Conservation (phyloP, 805 yeast species). For the Candida schatavii region DNA sequence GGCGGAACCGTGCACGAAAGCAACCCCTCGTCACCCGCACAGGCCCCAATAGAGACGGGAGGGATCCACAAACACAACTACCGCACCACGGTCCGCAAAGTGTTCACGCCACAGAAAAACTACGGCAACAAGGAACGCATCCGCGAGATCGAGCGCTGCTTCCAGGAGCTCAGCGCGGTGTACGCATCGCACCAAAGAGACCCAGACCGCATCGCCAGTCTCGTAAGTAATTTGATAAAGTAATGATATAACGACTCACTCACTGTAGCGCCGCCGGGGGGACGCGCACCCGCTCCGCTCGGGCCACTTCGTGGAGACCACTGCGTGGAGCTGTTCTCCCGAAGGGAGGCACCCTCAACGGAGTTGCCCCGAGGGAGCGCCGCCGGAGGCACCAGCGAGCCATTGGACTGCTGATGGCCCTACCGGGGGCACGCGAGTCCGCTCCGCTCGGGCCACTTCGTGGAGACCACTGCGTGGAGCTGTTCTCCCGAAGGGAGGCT, state of each 20-base stretch:
- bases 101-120: slow-evolving; percentile 32
- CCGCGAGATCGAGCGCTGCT: slow-evolving; percentile 22
- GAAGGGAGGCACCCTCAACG: background rate
- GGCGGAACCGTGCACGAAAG: slow-evolving; percentile 13
- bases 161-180: slow-evolving; percentile 7
- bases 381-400: background rate
- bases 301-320: too few relatives aligned
- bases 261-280: too few relatives aligned
- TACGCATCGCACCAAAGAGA: background rate
- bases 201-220: background rate
- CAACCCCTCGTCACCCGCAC: background rate
- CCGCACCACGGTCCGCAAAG: slow-evolving; percentile 35
- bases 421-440: background rate
- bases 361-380: background rate
- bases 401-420: background rate
- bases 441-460: too few relatives aligned
- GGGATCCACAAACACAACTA: slow-evolving; percentile 13
- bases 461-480: background rate
- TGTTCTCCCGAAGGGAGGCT: background rate
- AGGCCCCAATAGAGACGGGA: background rate
- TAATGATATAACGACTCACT: background rate
- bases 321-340: background rate
- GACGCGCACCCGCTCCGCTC: background rate
- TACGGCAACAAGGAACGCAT: slow-evolving; percentile 30
- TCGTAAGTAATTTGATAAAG: background rate